Evolutionary conservation across 352 stramenopile species (phyloP), one percentile per base, ranked within the genome.

Genomic region (Phytophthora pinifolia): DNA sequence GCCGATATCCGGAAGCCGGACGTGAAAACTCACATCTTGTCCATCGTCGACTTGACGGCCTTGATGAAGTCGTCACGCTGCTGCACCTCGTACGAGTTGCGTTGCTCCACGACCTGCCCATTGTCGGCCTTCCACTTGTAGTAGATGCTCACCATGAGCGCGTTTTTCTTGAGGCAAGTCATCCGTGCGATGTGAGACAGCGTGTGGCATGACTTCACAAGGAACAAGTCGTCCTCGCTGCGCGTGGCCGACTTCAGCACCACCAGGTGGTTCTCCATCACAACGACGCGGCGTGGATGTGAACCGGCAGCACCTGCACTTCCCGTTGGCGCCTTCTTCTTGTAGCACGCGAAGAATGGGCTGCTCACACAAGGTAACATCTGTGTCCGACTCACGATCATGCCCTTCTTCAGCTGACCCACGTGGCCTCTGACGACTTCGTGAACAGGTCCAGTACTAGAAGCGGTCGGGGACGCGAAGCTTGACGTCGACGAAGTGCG

Each of bases 121-220:
- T 67, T 52, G 0, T 55, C 44, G 3, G 62, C 47, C 50, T 86
- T 81, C 72, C 74, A 92, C 70, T 84, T 92, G 83, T 92, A 91
- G 67, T 95, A 93, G 42, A 95, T 67, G 12, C 73, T 92, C 5
- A 95, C 83, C 83, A 93, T 89, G 35, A 93, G 69, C 17, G 81
- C 79, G 33, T 93, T 95, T 68, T 95, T 95, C 65, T 93, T 95
- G 54, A 93, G 65, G 57, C 79, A 93, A 39, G 85, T 95, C 83
- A 95, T 95, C 52, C 85, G 78, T 20, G 65, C 74, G 25, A 95
- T 62, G 53, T 93, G 79, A 18, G 69, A 69, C 37, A 95, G 59
- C 25, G 75, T 52, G 53, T 95, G 85, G 42, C 75, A 88, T 10
- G 77, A 90, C 51, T 92, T 92, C 43, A 94, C 79, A 9, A 72